These are phyloP conservation scores for Ogataea allantospora DNA, from an alignment of 805 yeast genomes.

Conservation along the genomic window DNA sequence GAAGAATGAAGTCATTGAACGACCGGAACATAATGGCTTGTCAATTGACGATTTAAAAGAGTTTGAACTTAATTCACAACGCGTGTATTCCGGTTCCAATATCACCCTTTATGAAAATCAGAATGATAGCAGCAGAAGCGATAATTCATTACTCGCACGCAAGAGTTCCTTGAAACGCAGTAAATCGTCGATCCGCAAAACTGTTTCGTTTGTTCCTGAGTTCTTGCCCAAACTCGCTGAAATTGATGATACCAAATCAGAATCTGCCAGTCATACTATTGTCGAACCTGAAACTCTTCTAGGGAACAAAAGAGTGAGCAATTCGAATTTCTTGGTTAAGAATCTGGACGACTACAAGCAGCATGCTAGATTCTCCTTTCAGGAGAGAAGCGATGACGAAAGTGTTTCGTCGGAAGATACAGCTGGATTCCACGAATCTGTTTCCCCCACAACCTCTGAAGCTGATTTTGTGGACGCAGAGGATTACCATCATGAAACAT, in stretches of 20 bases:
- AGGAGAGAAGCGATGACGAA: slow-evolving; percentile 7
- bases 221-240: slow-evolving; percentile 18
- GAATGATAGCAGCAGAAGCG: slow-evolving; percentile 18
- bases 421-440: slow-evolving; percentile 25
- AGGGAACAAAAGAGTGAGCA: slow-evolving; percentile 28
- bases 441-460: slow-evolving; percentile 28
- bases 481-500: background rate
- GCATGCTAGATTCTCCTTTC: slow-evolving; percentile 18
- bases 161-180: slow-evolving; percentile 28
- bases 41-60: slow-evolving; percentile 28
- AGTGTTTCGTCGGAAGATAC: slow-evolving; percentile 11
- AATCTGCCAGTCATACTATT: slow-evolving; percentile 41
- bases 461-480: slow-evolving; percentile 8
- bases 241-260: slow-evolving; percentile 39
- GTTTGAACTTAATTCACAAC: slow-evolving; percentile 24
- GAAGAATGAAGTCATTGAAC: slow-evolving; percentile 75
- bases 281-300: slow-evolving; percentile 29
- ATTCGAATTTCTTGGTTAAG: slow-evolving; percentile 32
- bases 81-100: slow-evolving; percentile 17
- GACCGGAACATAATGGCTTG: slow-evolving; percentile 24
- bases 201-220: slow-evolving; percentile 32
- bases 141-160: slow-evolving; percentile 24
- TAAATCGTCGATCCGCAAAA: slow-evolving; percentile 26
- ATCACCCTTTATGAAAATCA: slow-evolving; percentile 9
- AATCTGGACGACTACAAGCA: slow-evolving; percentile 33